Conservation (phyloP, 2,329 filamentous ascomycete species). For the Alternaria conjuncta region DNA sequence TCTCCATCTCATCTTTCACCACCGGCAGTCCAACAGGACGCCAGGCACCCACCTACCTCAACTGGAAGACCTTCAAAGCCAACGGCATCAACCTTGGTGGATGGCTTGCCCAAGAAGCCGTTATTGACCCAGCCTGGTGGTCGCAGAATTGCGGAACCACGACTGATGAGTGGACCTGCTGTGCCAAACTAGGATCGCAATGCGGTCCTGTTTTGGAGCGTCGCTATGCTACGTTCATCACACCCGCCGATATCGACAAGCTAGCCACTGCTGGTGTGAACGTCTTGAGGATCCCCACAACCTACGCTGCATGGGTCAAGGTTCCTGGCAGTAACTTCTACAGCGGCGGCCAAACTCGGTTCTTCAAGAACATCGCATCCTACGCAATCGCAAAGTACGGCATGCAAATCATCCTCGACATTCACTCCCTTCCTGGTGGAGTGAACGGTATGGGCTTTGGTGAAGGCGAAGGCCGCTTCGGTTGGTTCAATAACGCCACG, state of each 20-base stretch:
- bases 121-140: conserved; percentile 39
- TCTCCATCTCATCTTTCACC: neutral
- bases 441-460: conserved; percentile 36
- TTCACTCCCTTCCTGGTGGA: conserved; percentile 42
- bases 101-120: conserved; percentile 44
- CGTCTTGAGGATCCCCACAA: conserved; percentile 46
- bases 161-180: conserved; percentile 47
- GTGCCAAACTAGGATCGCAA: conserved; percentile 33
- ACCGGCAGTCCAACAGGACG: neutral
- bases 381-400: conserved; percentile 47
- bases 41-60: neutral
- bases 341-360: conserved; percentile 38
- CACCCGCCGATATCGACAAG: conserved; percentile 40
- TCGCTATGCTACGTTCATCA: conserved; percentile 41
- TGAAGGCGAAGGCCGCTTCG: conserved; percentile 32
- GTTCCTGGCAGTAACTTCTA: conserved; percentile 45
- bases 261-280: conserved; percentile 42
- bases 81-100: conserved; percentile 39
- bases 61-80: conserved; percentile 26
- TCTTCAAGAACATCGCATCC: conserved; percentile 39
- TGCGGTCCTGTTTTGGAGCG: conserved; percentile 39
- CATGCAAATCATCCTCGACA: conserved; percentile 47
- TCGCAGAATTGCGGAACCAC: conserved; percentile 22
- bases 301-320: conserved; percentile 48
- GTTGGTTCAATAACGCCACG: conserved; percentile 48